Conservation (phyloP, 2,329 filamentous ascomycete species). For the Magnaporthiopsis rhizophila region DNA sequence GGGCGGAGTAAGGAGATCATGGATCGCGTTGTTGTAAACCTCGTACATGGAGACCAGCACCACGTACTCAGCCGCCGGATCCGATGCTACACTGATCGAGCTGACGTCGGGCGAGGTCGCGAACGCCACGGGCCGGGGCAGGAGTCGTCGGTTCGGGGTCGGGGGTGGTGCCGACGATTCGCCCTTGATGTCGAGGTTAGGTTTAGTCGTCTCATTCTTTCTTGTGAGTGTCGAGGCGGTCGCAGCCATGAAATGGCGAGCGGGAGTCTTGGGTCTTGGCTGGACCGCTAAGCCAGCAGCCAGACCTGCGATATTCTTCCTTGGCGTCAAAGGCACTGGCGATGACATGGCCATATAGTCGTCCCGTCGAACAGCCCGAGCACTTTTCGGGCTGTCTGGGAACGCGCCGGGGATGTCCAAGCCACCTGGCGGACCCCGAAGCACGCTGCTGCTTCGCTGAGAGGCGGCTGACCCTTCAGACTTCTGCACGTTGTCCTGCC, state of each 20-base stretch:
- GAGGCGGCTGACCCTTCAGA: neutral
- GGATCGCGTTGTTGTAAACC: constrained; percentile 97
- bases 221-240: constrained; percentile 38
- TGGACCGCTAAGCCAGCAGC: constrained; percentile 3
- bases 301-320: constrained; percentile 1
- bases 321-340: constrained; percentile 10
- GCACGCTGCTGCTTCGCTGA: neutral
- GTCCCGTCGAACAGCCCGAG: constrained; percentile 33
- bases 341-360: constrained; percentile 13
- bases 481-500: constrained; percentile 25
- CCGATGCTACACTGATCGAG: constrained; percentile 57
- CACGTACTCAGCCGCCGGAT: constrained; percentile 69
- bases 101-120: constrained; percentile 70
- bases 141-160: constrained; percentile 47
- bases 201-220: constrained; percentile 36
- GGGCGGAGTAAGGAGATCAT: constrained; percentile 72
- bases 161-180: constrained; percentile 41
- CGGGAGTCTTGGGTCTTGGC: constrained; percentile 15
- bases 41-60: constrained; percentile 97
- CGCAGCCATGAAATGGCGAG: constrained; percentile 34
- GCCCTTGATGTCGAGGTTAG: constrained; percentile 31
- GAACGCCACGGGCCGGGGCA: constrained; percentile 62
- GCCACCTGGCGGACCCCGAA: neutral
- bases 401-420: constrained; percentile 15
- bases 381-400: constrained; percentile 31